Percentiles rank a stretch among this genome's conserved stretches.
phyloP scores from a whole-genome alignment of 202 grass and related monocot genomes.

The Carex arenaria region DNA sequence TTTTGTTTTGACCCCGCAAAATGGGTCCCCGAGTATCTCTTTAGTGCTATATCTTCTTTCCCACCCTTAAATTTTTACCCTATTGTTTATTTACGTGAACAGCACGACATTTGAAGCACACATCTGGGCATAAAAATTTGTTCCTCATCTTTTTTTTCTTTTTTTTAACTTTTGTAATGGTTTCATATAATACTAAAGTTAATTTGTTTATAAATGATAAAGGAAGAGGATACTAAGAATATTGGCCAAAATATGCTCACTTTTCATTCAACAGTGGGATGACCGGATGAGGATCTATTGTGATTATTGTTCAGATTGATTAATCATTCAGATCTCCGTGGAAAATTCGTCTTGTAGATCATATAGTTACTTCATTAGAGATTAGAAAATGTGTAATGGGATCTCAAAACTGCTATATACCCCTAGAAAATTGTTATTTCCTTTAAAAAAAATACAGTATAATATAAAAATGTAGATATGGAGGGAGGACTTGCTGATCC shows the following conservation, averaged over 20 bases:
- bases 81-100: background rate
- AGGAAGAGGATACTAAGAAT: background rate
- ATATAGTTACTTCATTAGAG: background rate
- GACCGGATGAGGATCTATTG: too few species aligned
- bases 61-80: background rate
- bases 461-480: slow-evolving; percentile 2
- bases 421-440: background rate
- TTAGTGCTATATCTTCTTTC: background rate
- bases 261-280: background rate
- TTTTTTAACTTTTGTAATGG: background rate
- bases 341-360: background rate
- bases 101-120: background rate
- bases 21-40: background rate
- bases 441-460: background rate
- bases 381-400: background rate
- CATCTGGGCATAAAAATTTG: background rate
- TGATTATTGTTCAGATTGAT: background rate
- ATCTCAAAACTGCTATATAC: background rate
- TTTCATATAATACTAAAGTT: background rate
- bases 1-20: background rate
- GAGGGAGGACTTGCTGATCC: background rate
- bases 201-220: background rate
- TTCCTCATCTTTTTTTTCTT: background rate
- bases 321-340: background rate
- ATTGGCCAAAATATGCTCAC: background rate